A percentile compares a stretch with the other conserved stretches of the same genome.
phyloP scores from a whole-genome alignment of 2,329 filamentous ascomycete species.

The Epicoccum sorghinum region DNA sequence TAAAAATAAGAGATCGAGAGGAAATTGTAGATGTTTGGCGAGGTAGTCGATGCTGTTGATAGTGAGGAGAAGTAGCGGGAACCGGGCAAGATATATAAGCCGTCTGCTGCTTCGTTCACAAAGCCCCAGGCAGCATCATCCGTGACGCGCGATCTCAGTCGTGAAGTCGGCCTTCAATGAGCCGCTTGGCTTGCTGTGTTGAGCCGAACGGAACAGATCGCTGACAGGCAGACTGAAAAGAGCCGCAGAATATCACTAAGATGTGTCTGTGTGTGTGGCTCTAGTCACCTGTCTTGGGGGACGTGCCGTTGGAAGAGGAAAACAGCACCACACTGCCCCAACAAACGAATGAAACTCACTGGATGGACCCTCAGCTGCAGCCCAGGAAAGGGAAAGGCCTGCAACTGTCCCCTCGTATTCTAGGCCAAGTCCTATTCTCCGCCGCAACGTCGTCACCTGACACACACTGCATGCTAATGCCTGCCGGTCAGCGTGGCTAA shows the following conservation, averaged over 20 bases:
- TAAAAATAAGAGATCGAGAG: too few species aligned
- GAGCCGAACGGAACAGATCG: constrained; percentile 12
- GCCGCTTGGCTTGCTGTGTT: not conserved
- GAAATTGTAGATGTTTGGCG: too few species aligned
- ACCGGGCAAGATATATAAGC: constrained; percentile 6
- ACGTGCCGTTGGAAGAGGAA: not conserved
- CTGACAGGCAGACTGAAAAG: constrained; percentile 27
- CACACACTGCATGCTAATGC: constrained; percentile 23
- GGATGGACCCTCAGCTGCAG: not conserved
- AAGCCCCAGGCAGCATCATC: constrained; percentile 1
- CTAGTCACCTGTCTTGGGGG: constrained; percentile 19
- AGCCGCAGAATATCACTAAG: constrained; percentile 34
- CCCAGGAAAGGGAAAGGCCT: too few species aligned
- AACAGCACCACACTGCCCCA: constrained; percentile 1
- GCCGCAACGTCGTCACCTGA: constrained; percentile 33
- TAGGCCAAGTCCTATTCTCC: constrained; percentile 21
- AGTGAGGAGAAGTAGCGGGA: not conserved
- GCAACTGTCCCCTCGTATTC: constrained; percentile 21
- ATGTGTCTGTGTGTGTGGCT: not conserved
- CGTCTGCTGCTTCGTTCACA: not conserved
- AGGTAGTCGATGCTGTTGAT: not conserved
- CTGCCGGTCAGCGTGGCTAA: constrained; percentile 32
- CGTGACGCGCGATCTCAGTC: constrained; percentile 3
- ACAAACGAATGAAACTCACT: constrained; percentile 21
- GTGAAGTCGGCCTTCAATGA: constrained; percentile 2